Evolutionary conservation across 1,284 basidiomycete genomes (phyloP).

Genomic region (Apiotrichum mycotoxinovorans): DNA sequence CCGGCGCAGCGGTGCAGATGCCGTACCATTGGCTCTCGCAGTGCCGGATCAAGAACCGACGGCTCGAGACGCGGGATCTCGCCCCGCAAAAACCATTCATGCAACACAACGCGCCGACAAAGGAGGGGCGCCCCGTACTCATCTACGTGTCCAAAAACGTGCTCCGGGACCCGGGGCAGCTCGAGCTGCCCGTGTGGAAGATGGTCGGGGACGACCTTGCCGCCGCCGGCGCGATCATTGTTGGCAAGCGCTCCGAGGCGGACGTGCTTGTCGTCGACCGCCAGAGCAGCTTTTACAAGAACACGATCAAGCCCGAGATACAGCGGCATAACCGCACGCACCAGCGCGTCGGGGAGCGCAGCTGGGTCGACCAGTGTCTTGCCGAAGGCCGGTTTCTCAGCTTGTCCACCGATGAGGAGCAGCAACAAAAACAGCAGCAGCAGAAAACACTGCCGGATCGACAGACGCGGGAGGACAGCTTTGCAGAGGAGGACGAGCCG

Average conservation of each 20-base stretch:
- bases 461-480: slow-evolving; percentile 18
- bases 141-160: slow-evolving; percentile 41
- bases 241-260: slow-evolving; percentile 29
- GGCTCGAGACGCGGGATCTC: too few species aligned
- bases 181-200: not conserved
- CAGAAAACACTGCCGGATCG: too few species aligned
- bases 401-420: slow-evolving; percentile 2
- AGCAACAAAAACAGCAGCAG: not conserved
- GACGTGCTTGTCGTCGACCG: slow-evolving; percentile 41
- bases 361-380: slow-evolving; percentile 38
- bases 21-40: slow-evolving; percentile 40
- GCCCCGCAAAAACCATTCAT: too few species aligned
- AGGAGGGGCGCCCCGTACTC: slow-evolving; percentile 21
- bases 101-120: not conserved
- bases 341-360: slow-evolving; percentile 38
- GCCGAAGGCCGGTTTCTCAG: slow-evolving; percentile 15
- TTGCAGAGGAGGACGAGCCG: slow-evolving; percentile 24
- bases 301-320: slow-evolving; percentile 26
- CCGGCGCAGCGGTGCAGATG: not conserved
- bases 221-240: slow-evolving; percentile 27
- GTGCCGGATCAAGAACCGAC: slow-evolving; percentile 8
- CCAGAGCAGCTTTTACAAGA: slow-evolving; percentile 25
- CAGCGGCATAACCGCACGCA: slow-evolving; percentile 21
- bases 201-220: slow-evolving; percentile 12
- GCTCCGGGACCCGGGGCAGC: slow-evolving; percentile 19